A percentile compares a stretch with the other conserved stretches of the same genome.
Evolutionary conservation across 2,329 filamentous ascomycete species (phyloP).

Genomic region (Calonectria montana): DNA sequence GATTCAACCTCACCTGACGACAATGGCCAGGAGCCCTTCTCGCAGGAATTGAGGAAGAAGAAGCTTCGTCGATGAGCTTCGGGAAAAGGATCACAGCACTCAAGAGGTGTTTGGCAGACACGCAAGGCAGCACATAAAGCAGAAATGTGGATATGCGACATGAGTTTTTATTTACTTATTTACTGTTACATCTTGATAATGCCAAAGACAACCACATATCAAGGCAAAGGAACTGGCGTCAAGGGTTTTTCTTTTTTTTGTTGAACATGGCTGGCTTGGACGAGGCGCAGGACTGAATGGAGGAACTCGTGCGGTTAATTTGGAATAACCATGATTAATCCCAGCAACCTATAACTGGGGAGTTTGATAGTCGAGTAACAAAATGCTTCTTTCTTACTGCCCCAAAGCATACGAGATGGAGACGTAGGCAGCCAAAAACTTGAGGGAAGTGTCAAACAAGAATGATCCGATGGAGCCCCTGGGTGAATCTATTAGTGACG

Average conservation of each 20-base stretch:
- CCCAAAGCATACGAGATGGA: constrained; percentile 51
- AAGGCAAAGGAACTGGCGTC: constrained; percentile 26
- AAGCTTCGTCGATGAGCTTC: constrained; percentile 41
- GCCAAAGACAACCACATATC: constrained; percentile 12
- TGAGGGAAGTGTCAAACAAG: constrained; percentile 53
- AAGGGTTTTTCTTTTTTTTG: constrained; percentile 18
- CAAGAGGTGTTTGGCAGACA: not conserved
- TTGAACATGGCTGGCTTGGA: constrained; percentile 27
- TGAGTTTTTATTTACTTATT: constrained; percentile 12
- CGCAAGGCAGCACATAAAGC: constrained; percentile 17
- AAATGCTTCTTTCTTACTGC: constrained; percentile 35
- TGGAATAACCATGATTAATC: constrained; percentile 17
- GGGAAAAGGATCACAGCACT: not conserved
- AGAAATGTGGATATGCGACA: constrained; percentile 25
- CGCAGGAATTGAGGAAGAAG: constrained; percentile 47
- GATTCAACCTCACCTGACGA: constrained; percentile 23
- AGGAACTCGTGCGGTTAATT: constrained; percentile 19
- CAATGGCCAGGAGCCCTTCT: constrained; percentile 18
- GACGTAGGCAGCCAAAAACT: constrained; percentile 57
- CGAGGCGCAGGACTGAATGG: constrained; percentile 25
- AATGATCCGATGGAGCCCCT: constrained; percentile 51
- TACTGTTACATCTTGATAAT: constrained; percentile 12
- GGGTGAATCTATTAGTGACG: constrained; percentile 28
- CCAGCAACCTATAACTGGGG: not conserved
- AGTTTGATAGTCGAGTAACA: not conserved